Percentiles rank a stretch among this genome's conserved stretches.
Evolutionary conservation across 768 basidiomycete genomes (phyloP).

Genomic region (Serendipita sp.): DNA sequence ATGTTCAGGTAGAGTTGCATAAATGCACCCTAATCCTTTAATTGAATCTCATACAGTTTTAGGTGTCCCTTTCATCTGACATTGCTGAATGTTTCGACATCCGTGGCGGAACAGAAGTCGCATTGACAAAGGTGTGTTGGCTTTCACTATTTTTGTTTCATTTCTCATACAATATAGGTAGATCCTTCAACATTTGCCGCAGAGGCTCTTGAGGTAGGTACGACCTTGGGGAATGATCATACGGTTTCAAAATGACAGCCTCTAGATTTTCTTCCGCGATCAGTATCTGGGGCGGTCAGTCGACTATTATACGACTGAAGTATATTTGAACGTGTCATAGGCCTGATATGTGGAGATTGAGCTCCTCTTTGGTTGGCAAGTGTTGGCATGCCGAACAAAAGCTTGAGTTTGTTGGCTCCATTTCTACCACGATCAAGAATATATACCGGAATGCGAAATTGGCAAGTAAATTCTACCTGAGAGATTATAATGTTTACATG

Average conservation of each 20-base stretch:
- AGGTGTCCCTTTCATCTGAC: conserved; percentile 13
- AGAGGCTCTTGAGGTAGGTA: conserved; percentile 22
- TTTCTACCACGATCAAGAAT: conserved; percentile 63
- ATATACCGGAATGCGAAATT: conserved; percentile 57
- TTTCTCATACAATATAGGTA: conserved; percentile 29
- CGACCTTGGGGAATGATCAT: conserved; percentile 10
- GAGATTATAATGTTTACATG: neutral
- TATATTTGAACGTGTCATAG: neutral
- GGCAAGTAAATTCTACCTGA: conserved; percentile 23
- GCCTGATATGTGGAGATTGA: conserved; percentile 91
- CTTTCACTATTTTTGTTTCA: conserved; percentile 7
- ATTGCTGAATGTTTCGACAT: neutral
- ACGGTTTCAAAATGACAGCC: conserved; percentile 41
- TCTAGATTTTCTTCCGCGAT: conserved; percentile 87
- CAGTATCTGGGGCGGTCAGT: conserved; percentile 72
- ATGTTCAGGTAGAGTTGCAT: conserved; percentile 38
- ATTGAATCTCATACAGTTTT: neutral
- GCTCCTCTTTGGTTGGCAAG: conserved; percentile 60
- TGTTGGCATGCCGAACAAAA: conserved; percentile 77
- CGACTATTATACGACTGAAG: neutral
- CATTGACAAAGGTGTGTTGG: conserved; percentile 2
- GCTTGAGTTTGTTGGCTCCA: conserved; percentile 66
- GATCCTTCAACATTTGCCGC: conserved; percentile 35
- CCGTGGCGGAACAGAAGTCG: neutral
- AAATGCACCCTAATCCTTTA: neutral